Evolutionary conservation across 441 rosid species (phyloP), one percentile per base, ranked within the genome.

Genomic region (Corymbia citriodora): DNA sequence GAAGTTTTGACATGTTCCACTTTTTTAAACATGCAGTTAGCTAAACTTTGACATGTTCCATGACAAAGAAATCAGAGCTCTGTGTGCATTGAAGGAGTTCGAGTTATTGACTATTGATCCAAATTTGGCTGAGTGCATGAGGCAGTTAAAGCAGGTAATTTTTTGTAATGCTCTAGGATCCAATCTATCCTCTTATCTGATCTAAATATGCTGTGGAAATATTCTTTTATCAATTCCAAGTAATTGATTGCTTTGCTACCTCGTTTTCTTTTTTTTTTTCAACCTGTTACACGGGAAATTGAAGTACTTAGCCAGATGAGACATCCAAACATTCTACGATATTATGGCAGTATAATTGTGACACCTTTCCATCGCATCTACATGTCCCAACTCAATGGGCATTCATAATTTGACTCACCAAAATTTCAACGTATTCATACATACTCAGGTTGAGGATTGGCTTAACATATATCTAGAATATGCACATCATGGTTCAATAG

Each of bases 1-100:
- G 50, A 81, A 27, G 88, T 31, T 63, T 87, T 53, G 68, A 53
- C 40, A 90, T 79, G 82, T 48, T 87, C 31, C 92, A 83, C 16
- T 85, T 55, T 79, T 19, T 49, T 23, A n/a, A 9, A 10, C 87
- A 57, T 82, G 81, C 81, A 81, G 23, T 31, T 16, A 16, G 40
- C 79, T 68, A 31, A 68, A 90, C 48, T 31, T 68, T 48, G 90
- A 94, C 85, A 89, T 55, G 82, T 59, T 89, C 89, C 36, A 54
- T 90, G 72, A 91, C 93, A 96, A 98, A 88, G 98, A 96, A 92
- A 96, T 95, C 89, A 97, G 99, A 91, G 98, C 97, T 10, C 92
- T 98, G 87, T 96, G 99, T 92, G 99, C 97, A 25, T 96, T 96
- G 97, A 97, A 98, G 94, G 99, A 97, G 93, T 99, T 96, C 63